These are phyloP conservation scores for Solanum pennellii DNA, from an alignment of 257 asterid species.

Conservation along the genomic window DNA sequence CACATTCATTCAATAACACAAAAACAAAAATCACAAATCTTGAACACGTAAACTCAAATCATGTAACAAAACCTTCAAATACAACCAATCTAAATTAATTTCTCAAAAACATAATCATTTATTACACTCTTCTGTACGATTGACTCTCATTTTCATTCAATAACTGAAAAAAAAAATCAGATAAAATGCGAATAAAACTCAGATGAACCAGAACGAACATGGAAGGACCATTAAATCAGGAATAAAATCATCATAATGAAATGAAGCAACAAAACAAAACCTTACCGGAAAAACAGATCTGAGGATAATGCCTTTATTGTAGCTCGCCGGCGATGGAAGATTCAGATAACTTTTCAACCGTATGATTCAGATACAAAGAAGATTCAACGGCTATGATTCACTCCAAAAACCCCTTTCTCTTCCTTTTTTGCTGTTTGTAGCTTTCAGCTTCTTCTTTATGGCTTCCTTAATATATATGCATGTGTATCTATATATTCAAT, in stretches of 20 bases:
- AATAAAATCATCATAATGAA: background rate
- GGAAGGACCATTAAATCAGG: background rate
- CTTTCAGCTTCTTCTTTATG: background rate
- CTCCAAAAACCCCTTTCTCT: constrained; percentile 12
- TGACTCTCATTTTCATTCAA: background rate
- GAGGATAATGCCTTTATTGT: constrained; percentile 9
- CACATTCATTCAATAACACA: background rate
- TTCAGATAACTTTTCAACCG: background rate
- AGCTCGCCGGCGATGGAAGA: constrained; percentile 4
- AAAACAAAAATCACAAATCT: background rate
- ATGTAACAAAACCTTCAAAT: background rate
- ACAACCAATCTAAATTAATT: background rate
- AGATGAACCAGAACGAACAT: background rate
- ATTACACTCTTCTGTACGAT: background rate
- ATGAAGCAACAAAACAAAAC: background rate
- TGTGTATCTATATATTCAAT: background rate
- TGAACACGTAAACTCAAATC: background rate
- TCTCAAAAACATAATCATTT: background rate
- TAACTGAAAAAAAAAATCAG: background rate
- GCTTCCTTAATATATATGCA: background rate
- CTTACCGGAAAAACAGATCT: constrained; percentile 74
- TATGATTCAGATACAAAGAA: background rate
- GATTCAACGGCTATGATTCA: constrained; percentile 18
- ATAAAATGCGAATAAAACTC: background rate
- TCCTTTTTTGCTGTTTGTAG: background rate